These are phyloP conservation scores for Ascosphaera pollenicola DNA, from an alignment of 2,329 filamentous ascomycete genomes.

Conservation along the genomic window DNA sequence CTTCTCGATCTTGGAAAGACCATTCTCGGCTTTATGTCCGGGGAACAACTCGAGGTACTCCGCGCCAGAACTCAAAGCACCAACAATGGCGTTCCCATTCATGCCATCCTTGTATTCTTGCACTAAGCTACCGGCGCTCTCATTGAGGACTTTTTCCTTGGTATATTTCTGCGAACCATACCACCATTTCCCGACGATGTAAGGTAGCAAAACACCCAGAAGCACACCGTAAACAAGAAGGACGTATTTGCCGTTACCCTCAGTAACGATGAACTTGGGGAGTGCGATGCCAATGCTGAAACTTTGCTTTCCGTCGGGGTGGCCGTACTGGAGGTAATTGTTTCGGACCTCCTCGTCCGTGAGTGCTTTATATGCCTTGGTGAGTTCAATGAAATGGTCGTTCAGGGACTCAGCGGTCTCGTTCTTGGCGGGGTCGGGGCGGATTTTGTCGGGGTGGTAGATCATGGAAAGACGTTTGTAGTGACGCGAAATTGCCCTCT, in stretches of 20 bases:
- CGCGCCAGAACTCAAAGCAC: slow-evolving; percentile 61
- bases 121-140: slow-evolving; percentile 88
- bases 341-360: slow-evolving; percentile 95
- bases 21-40: slow-evolving; percentile 51
- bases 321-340: slow-evolving; percentile 88
- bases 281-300: slow-evolving; percentile 95
- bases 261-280: slow-evolving; percentile 75
- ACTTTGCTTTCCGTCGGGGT: slow-evolving; percentile 95
- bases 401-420: slow-evolving; percentile 71
- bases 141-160: slow-evolving; percentile 79
- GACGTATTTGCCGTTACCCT: slow-evolving; percentile 91
- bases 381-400: slow-evolving; percentile 76
- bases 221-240: slow-evolving; percentile 72
- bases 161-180: slow-evolving; percentile 87
- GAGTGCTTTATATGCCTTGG: slow-evolving; percentile 92
- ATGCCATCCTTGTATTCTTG: slow-evolving; percentile 74
- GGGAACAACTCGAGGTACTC: slow-evolving; percentile 62
- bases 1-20: slow-evolving; percentile 65
- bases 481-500: slow-evolving; percentile 78
- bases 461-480: slow-evolving; percentile 74
- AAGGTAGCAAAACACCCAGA: slow-evolving; percentile 76
- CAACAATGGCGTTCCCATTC: slow-evolving; percentile 56
- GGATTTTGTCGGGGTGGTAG: slow-evolving; percentile 82
- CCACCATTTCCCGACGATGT: slow-evolving; percentile 94
- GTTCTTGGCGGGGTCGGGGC: slow-evolving; percentile 66